Percentiles rank a stretch among this genome's conserved stretches.
Conservation (phyloP, 2,329 filamentous ascomycete genomes). For the Xylariaceae sp. region DNA sequence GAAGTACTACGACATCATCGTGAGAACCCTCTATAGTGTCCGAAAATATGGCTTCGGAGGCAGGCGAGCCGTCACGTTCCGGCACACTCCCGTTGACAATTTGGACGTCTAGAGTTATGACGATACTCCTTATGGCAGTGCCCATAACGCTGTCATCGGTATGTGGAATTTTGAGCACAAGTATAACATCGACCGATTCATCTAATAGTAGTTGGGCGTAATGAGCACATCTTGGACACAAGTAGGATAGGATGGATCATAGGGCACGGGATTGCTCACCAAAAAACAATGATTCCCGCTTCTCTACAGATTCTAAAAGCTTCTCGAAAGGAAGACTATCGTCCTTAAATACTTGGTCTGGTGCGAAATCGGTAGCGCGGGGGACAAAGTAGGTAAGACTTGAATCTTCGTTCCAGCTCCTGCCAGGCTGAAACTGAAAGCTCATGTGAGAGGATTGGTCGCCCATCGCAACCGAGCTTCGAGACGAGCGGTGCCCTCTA, state of each 20-base stretch:
- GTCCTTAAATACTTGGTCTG: constrained; percentile 46
- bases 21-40: constrained; percentile 45
- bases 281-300: constrained; percentile 64
- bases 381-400: constrained; percentile 58
- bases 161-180: constrained; percentile 61
- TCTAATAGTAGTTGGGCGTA: constrained; percentile 56
- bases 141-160: constrained; percentile 52
- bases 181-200: constrained; percentile 64
- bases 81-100: constrained; percentile 52
- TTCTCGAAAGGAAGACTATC: constrained; percentile 38
- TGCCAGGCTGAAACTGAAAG: constrained; percentile 27
- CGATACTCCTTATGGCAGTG: constrained; percentile 56
- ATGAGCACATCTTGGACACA: constrained; percentile 47
- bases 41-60: constrained; percentile 56
- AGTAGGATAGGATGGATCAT: constrained; percentile 27
- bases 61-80: constrained; percentile 42
- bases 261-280: constrained; percentile 46
- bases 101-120: constrained; percentile 61
- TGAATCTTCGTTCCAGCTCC: constrained; percentile 52
- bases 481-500: too few species aligned
- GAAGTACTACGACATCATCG: constrained; percentile 46
- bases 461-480: constrained; percentile 21
- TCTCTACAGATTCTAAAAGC: constrained; percentile 52
- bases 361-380: constrained; percentile 46
- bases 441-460: constrained; percentile 28